Evolutionary conservation across 345 rosid genomes (phyloP).

Genomic region (Populus deltoides): DNA sequence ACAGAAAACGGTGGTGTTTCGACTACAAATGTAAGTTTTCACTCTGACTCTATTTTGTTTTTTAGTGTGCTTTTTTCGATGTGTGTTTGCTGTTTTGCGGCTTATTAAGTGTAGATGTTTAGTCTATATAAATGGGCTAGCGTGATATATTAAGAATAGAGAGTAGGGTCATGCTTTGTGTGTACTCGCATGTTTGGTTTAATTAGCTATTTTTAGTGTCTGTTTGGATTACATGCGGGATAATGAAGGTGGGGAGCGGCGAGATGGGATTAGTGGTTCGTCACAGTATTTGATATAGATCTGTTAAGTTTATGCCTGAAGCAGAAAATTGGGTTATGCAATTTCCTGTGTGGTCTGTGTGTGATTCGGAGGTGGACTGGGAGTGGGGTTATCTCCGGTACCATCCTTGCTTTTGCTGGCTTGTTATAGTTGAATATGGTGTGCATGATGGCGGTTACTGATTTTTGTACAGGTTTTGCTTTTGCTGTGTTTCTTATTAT

Average conservation of each 20-base stretch:
- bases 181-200: not conserved
- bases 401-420: too few species aligned
- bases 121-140: not conserved
- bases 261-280: not conserved
- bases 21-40: slow-evolving; percentile 50
- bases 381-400: too few species aligned
- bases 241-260: not conserved
- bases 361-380: too few species aligned
- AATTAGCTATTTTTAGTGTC: not conserved
- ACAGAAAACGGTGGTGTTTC: slow-evolving; percentile 23
- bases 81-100: not conserved
- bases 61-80: not conserved
- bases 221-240: not conserved
- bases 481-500: not conserved
- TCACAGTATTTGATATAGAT: not conserved
- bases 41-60: not conserved
- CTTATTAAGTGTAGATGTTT: not conserved
- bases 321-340: too few species aligned
- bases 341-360: too few species aligned
- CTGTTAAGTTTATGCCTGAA: too few species aligned
- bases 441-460: too few species aligned
- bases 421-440: too few species aligned
- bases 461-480: not conserved
- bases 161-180: not conserved
- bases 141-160: not conserved